These are phyloP conservation scores for Dacryopinax spathularia DNA, from an alignment of 768 basidiomycete genomes.

Conservation along the genomic window DNA sequence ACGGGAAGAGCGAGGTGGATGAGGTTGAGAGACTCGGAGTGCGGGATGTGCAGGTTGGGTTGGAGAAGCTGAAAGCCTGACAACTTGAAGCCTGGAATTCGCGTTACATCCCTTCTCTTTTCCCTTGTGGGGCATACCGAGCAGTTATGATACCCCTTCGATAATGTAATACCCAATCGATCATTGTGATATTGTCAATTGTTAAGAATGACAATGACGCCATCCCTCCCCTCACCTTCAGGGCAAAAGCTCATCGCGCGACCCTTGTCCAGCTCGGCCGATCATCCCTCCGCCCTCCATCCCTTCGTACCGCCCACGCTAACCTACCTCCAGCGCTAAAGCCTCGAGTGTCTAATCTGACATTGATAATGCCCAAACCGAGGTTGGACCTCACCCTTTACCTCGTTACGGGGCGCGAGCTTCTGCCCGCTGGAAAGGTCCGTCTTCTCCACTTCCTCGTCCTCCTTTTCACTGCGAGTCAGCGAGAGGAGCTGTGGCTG, in stretches of 20 bases:
- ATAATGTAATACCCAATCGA: neutral
- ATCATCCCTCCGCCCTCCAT: neutral
- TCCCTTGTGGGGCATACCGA: neutral
- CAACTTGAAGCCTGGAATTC: neutral
- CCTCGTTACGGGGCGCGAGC: slow-evolving; percentile 68
- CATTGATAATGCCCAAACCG: slow-evolving; percentile 12
- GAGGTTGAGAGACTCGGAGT: neutral
- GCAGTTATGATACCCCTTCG: neutral
- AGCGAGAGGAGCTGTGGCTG: neutral
- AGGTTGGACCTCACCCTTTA: slow-evolving; percentile 43
- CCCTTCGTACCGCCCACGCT: too few relatives aligned
- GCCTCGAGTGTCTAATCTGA: neutral
- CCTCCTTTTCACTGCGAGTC: slow-evolving; percentile 4
- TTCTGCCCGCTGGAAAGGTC: slow-evolving; percentile 67
- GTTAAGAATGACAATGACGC: neutral
- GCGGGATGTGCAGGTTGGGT: neutral
- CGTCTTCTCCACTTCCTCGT: slow-evolving; percentile 4
- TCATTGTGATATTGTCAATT: neutral
- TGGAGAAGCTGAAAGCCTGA: too few relatives aligned
- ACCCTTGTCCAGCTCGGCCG: neutral
- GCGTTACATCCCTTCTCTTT: neutral
- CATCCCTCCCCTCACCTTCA: neutral
- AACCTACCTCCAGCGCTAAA: too few relatives aligned
- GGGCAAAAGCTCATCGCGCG: neutral
- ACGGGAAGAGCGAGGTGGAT: neutral